Base-by-base conservation (phyloP, 1,139 yeast genomes). In the Geotrichum reessii region DNA sequence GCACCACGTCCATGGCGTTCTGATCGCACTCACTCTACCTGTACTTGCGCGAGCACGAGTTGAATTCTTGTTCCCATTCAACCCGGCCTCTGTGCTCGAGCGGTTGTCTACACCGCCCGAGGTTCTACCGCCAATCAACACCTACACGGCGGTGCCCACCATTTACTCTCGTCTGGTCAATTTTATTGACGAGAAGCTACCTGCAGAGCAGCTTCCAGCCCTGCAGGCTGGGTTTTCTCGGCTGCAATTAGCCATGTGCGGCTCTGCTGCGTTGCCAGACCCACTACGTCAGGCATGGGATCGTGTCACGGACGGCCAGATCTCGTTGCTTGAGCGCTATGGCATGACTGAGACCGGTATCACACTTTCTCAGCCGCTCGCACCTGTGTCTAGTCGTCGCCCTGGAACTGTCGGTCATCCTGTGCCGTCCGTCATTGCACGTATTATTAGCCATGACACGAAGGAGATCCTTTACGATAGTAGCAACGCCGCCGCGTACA, bases 271-370 rank as follows among this genome's bases (percentile, higher is more conserved):
- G 2, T 66, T 73, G 19, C 76, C 76, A 2, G 67, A 65, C 33
- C 73, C 75, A 0, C 65, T 73, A 50, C 63, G 75, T 47, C 61
- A 62, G 31, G 64, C 67, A 12, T 73, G 76, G 76, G 69, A 71
- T 44, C 56, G 60, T 33, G 61, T 69, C 22, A 65, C 73, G 12
- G 66, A 68, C n/a, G 71, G 71, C 21, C 60, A 64, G 14, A 69
- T 70, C 9, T 72, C 74, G 19, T 63, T 73, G 53, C 69, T 73
- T 12, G 76, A 72, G 60, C 64, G 75, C 42, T 72, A 72, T 59
- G 75, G 75, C 21, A 72, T 72, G 75, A 73, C 75, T 2, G 75
- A 72, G 57, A 73, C 74, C 7, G 75, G 76, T 9, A 73, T 73
- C 63, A 72, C 75, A 1, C 64, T 73, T 19, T 66, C 73, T 2